These are phyloP conservation scores for Haematococcus lacustris DNA, from an alignment of 139 green algal genomes.

Conservation along the genomic window DNA sequence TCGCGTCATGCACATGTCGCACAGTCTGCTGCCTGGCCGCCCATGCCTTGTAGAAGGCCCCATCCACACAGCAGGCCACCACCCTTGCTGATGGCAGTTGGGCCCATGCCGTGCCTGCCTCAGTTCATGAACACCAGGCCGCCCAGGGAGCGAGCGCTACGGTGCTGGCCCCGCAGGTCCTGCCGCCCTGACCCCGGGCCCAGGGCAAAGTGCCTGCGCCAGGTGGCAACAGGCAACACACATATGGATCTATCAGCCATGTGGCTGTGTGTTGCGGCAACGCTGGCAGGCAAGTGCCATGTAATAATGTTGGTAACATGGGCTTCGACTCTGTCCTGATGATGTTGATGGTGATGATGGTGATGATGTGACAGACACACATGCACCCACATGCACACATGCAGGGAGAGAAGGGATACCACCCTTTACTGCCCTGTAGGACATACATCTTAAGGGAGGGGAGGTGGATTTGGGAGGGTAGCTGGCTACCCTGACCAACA, in stretches of 20 bases:
- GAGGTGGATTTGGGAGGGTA: neutral
- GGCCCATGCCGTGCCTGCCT: constrained; percentile 6
- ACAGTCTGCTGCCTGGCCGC: too few relatives aligned
- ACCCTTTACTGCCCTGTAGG: neutral
- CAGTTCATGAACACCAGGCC: constrained; percentile 67
- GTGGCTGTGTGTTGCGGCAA: neutral
- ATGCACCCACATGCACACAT: neutral
- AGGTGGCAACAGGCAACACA: neutral
- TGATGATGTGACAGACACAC: neutral
- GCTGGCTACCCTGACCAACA: neutral
- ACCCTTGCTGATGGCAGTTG: too few relatives aligned
- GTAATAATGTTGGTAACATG: too few relatives aligned
- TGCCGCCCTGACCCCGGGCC: constrained; percentile 61
- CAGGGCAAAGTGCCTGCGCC: constrained; percentile 39
- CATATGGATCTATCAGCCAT: too few relatives aligned
- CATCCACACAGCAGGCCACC: too few relatives aligned
- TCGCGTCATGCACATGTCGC: too few relatives aligned
- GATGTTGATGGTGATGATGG: neutral
- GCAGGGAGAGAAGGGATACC: neutral
- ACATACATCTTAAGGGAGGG: neutral
- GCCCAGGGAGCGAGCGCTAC: constrained; percentile 37
- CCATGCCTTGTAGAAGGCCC: too few relatives aligned
- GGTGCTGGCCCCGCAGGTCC: constrained; percentile 72
- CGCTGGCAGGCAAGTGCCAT: too few relatives aligned
- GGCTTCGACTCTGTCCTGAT: neutral